Evolutionary conservation across 179 eudicot species (phyloP), one percentile per base, ranked within the genome.

Genomic region (Vitellaria paradoxa): DNA sequence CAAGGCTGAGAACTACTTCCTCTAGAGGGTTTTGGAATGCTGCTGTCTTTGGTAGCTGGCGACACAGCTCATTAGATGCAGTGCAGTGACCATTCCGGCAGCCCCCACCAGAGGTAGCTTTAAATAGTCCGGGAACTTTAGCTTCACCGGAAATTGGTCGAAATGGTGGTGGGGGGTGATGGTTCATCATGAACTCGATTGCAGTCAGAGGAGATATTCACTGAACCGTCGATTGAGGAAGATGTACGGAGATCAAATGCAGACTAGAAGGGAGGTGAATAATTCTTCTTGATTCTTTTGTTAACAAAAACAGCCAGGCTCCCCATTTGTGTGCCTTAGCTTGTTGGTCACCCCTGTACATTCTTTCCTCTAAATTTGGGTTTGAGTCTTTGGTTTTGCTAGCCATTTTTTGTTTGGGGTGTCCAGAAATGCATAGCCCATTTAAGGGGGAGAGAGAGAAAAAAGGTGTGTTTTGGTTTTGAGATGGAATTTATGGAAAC

Each of bases 1-100:
- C 37, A 30, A 30, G 37, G 2, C 37, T 30, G 37, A 30, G 37
- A 30, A 80, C 96, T 13, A 84, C 88, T 52, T 95, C 99, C 2
- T 94, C 98, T 0, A 82, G 95, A 83, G 94, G 92, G 26, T 95
- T 95, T 49, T 93, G 96, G 98, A 89, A 91, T 80, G 92, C 96
- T 14, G 90, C 95, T 13, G 76, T 96, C 1, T 93, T 93, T 70
- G 97, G 99, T 14, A 95, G 97, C 85, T 95, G 99, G 99, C 89
- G 97, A 70, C 91, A 89, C 10, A 88, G 97, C 85, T 84, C 89
- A 6, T 75, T 85, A 0, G 99, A 91, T 30, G 37, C 37, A 30
- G 37, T 45, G 89, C 80, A 21, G 89, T 82, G 2, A 83, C 84
- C 1, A 68, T 82, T 4, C 77, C 77, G 15, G 85, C 63, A 1